phyloP scores from a whole-genome alignment of 2,329 filamentous ascomycete genomes.

The Byssothecium circinans region DNA sequence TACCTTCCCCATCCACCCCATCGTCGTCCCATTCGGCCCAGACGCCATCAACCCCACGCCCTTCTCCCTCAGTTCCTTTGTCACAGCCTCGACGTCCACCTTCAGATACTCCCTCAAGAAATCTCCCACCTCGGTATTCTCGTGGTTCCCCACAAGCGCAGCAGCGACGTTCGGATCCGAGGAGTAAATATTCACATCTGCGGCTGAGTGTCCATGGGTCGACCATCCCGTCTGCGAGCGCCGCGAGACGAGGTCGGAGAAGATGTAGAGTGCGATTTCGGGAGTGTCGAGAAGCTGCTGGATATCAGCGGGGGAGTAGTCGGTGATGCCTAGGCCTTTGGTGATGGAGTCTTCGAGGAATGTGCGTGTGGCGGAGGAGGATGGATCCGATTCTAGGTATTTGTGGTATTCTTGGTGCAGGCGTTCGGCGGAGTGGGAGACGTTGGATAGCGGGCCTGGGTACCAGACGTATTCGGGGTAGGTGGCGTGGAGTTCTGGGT shows the following conservation, averaged over 20 bases:
- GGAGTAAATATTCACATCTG: conserved; percentile 96
- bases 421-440: conserved; percentile 72
- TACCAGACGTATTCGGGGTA: conserved; percentile 80
- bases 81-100: conserved; percentile 77
- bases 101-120: conserved; percentile 80
- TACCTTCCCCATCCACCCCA: conserved; percentile 48
- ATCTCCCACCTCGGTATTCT: conserved; percentile 88
- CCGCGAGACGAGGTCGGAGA: conserved; percentile 84
- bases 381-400: conserved; percentile 54
- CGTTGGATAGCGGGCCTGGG: conserved; percentile 77
- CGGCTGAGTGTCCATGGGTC: conserved; percentile 84
- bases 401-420: conserved; percentile 64
- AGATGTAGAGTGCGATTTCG: conserved; percentile 59
- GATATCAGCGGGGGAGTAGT: conserved; percentile 73
- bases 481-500: conserved; percentile 57
- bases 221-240: conserved; percentile 91
- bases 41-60: conserved; percentile 35
- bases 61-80: conserved; percentile 70
- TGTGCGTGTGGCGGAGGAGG: conserved; percentile 38
- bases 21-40: conserved; percentile 28
- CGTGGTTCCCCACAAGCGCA: conserved; percentile 78
- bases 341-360: conserved; percentile 73
- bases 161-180: conserved; percentile 66
- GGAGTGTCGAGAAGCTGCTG: conserved; percentile 63
- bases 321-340: conserved; percentile 72